A percentile compares a stretch with the other conserved stretches of the same genome.
These are phyloP conservation scores for Penicillium vulpinum DNA, from an alignment of 2,329 filamentous ascomycete genomes.

Conservation along the genomic window DNA sequence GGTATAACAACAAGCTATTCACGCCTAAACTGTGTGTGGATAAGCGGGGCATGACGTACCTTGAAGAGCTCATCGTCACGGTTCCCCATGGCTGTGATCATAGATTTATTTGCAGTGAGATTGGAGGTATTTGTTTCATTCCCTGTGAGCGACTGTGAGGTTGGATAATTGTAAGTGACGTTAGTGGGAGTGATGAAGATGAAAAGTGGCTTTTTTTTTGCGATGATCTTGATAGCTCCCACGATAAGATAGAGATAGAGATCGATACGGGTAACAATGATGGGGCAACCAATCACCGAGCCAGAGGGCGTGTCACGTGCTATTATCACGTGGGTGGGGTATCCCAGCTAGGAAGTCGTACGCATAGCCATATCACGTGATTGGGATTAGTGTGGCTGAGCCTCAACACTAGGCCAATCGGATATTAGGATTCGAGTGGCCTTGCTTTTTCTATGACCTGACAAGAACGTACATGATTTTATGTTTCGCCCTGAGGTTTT, in stretches of 20 bases:
- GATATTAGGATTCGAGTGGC: neutral
- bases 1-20: neutral
- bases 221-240: constrained; percentile 2
- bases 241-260: constrained; percentile 3
- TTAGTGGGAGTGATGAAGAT: neutral
- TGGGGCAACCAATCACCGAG: neutral
- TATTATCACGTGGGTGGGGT: neutral
- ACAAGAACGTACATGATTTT: neutral
- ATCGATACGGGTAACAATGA: neutral
- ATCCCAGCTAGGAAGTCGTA: neutral
- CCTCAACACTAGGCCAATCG: neutral
- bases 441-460: too few species aligned
- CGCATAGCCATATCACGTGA: neutral
- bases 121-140: neutral
- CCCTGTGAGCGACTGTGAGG: neutral
- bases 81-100: neutral
- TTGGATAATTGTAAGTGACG: neutral
- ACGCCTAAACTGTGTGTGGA: neutral
- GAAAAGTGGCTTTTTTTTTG: constrained; percentile 6
- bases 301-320: neutral
- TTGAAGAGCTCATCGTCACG: neutral
- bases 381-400: neutral
- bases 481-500: neutral
- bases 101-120: neutral
- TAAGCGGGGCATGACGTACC: neutral